Evolutionary conservation across 305 asterid species (phyloP).

Genomic region (Solanum chacoense): DNA sequence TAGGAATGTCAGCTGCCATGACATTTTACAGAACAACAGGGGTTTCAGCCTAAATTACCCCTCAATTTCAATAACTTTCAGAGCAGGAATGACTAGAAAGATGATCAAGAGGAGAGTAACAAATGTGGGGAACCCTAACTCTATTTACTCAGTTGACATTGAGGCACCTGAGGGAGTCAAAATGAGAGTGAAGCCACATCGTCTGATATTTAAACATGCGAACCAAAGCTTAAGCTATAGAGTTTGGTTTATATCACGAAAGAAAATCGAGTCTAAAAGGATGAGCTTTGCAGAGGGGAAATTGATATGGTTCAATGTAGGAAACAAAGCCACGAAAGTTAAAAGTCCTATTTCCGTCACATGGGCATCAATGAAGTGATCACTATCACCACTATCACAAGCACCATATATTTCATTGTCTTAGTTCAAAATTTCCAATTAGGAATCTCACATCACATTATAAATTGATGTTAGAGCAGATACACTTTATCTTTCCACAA

Average conservation of each 20-base stretch:
- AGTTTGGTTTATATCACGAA: conserved; percentile 52
- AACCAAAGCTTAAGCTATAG: conserved; percentile 60
- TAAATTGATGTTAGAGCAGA: neutral
- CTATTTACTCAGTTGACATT: conserved; percentile 53
- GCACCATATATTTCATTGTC: neutral
- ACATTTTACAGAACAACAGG: conserved; percentile 33
- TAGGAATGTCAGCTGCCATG: conserved; percentile 68
- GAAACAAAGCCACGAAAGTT: conserved; percentile 36
- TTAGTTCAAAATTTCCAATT: neutral
- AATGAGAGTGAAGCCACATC: conserved; percentile 55
- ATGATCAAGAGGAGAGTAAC: conserved; percentile 42
- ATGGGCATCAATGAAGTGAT: conserved; percentile 45
- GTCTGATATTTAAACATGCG: conserved; percentile 33
- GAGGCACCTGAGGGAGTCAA: conserved; percentile 67
- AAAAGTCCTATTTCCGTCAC: conserved; percentile 76
- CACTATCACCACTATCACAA: neutral
- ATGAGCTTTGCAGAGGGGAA: conserved; percentile 44
- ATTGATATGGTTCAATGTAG: conserved; percentile 55
- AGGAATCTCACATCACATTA: neutral
- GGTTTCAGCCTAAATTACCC: conserved; percentile 90
- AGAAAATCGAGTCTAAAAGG: conserved; percentile 13
- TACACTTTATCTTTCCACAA: neutral
- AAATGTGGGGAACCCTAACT: conserved; percentile 59
- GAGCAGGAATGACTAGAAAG: conserved; percentile 39
- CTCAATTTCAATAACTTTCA: conserved; percentile 56